phyloP scores from a whole-genome alignment of 441 rosid genomes.

The Theobroma grandiflorum region DNA sequence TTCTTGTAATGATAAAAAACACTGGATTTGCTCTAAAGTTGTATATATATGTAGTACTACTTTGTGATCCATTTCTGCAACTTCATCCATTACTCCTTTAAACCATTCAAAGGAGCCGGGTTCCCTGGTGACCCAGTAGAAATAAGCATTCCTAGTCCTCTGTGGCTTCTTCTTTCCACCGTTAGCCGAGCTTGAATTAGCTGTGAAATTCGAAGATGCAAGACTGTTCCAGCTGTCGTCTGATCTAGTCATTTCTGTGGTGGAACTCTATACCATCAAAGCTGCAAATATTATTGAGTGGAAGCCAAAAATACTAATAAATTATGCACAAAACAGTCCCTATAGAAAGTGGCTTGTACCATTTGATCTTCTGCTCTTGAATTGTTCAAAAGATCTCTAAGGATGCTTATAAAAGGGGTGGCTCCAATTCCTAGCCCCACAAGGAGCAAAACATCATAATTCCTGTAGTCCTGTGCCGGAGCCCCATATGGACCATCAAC shows the following conservation, averaged over 20 bases:
- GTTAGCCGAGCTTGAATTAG: conserved; percentile 49
- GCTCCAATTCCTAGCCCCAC: conserved; percentile 98
- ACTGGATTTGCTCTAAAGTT: neutral
- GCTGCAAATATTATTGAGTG: conserved; percentile 8
- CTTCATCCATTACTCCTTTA: conserved; percentile 95
- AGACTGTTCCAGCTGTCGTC: conserved; percentile 76
- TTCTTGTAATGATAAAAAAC: neutral
- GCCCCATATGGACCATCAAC: conserved; percentile 99
- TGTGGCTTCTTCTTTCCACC: conserved; percentile 62
- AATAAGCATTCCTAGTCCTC: conserved; percentile 73
- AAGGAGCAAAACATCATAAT: conserved; percentile 91
- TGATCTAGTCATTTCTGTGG: conserved; percentile 68
- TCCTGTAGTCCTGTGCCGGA: conserved; percentile 94
- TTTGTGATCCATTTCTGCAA: conserved; percentile 89
- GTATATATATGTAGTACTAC: conserved; percentile 40
- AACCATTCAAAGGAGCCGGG: conserved; percentile 96
- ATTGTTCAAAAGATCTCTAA: conserved; percentile 80
- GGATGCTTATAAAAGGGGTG: conserved; percentile 95
- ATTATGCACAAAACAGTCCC: neutral
- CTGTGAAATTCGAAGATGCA: conserved; percentile 64
- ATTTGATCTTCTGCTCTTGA: conserved; percentile 76
- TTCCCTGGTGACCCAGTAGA: conserved; percentile 97
- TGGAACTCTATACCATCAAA: conserved; percentile 51
- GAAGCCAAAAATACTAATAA: neutral
- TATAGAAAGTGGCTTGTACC: conserved; percentile 41